Evolutionary conservation across 495 filamentous ascomycete species (phyloP).

Genomic region (Hypoxylon cercidicola): DNA sequence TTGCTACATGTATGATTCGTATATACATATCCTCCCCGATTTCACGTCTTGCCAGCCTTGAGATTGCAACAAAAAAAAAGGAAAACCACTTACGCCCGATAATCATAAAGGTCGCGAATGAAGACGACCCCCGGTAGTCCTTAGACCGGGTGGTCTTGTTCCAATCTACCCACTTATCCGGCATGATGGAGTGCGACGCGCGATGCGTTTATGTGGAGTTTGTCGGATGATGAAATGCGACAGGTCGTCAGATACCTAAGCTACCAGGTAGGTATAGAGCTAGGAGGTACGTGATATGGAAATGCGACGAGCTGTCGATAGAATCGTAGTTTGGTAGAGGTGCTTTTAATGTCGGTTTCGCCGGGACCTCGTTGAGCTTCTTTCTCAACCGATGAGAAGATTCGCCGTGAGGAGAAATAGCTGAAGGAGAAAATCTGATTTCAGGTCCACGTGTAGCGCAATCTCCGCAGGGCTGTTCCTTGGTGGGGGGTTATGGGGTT

Average conservation of each 20-base stretch:
- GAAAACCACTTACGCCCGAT: conserved; percentile 78
- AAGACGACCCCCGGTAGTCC: conserved; percentile 60
- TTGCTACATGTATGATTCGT: too few species aligned
- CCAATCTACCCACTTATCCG: conserved; percentile 60
- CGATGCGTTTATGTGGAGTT: not conserved
- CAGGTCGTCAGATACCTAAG: not conserved
- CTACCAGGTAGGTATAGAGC: too few species aligned
- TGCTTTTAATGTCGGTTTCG: not conserved
- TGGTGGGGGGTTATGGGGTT: not conserved
- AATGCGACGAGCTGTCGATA: not conserved
- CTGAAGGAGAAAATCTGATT: conserved; percentile 3
- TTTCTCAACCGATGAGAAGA: not conserved
- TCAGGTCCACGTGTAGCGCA: not conserved
- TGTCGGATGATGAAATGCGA: conserved; percentile 11
- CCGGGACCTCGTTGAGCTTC: not conserved
- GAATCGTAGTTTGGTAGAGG: not conserved
- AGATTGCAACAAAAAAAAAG: conserved; percentile 5
- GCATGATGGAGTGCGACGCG: conserved; percentile 35
- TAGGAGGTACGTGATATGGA: conserved; percentile 19
- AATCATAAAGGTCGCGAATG: conserved; percentile 94
- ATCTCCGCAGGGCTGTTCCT: not conserved
- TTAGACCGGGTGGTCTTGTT: conserved; percentile 59
- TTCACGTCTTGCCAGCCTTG: not conserved
- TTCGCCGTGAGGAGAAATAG: not conserved
- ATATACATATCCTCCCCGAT: too few species aligned